Evolutionary conservation across 2,329 filamentous ascomycete species (phyloP).

Genomic region (Zarea fungicola): DNA sequence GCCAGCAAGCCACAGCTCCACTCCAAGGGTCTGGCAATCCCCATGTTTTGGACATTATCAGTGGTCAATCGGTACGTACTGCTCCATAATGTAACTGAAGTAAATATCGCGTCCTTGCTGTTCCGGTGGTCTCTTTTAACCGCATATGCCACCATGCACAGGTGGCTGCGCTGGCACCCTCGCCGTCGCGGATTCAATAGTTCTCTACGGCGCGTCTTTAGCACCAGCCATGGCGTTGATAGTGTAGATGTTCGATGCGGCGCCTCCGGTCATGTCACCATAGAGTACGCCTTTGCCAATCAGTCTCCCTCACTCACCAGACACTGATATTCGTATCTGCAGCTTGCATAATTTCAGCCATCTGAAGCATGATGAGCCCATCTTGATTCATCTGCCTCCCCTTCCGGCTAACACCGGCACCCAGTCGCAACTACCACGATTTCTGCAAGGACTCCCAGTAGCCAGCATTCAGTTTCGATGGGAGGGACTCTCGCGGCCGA

Average conservation of each 20-base stretch:
- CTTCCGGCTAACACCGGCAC: slow-evolving; percentile 29
- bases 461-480: slow-evolving; percentile 58
- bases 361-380: slow-evolving; percentile 33
- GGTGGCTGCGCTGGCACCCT: slow-evolving; percentile 11
- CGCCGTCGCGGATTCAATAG: slow-evolving; percentile 12
- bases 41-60: no score
- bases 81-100: no score
- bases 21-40: no score
- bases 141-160: slow-evolving; percentile 6
- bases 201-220: slow-evolving; percentile 21
- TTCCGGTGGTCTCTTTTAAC: neutral
- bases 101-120: no score
- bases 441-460: slow-evolving; percentile 39
- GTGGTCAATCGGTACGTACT: no score
- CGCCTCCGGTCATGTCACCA: slow-evolving; percentile 43
- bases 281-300: slow-evolving; percentile 44
- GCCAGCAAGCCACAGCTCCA: neutral
- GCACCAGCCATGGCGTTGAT: slow-evolving; percentile 24
- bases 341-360: slow-evolving; percentile 46
- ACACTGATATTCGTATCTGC: neutral
- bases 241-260: slow-evolving; percentile 43
- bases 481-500: slow-evolving; percentile 26
- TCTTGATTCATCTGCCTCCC: slow-evolving; percentile 53
- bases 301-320: neutral
- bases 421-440: slow-evolving; percentile 32